These are phyloP conservation scores for Penicillium sp. DNA, from an alignment of 2,329 filamentous ascomycete genomes.

Conservation along the genomic window DNA sequence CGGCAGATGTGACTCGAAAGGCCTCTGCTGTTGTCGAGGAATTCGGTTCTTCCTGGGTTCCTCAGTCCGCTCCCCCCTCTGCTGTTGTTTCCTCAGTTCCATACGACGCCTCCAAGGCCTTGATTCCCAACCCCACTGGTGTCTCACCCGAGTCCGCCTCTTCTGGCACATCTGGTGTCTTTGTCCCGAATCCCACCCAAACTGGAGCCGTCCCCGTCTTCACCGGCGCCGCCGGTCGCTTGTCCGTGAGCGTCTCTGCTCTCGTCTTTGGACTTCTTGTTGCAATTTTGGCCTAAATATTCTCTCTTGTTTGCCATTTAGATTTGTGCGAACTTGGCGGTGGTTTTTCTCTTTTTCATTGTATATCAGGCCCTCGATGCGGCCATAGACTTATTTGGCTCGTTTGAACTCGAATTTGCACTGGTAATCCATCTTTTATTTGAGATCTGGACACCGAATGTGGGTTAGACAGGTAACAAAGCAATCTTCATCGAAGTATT, in stretches of 20 bases:
- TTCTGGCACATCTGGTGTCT: not conserved
- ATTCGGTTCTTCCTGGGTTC: not conserved
- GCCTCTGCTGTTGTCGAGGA: not conserved
- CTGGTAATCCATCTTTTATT: too few species aligned
- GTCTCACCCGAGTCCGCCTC: not conserved
- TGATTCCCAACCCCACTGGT: not conserved
- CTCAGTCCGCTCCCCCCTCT: not conserved
- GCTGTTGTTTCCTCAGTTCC: conserved; percentile 1
- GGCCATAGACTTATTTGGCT: not conserved
- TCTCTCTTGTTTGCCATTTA: not conserved
- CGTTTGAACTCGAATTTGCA: too few species aligned
- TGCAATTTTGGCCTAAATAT: not conserved
- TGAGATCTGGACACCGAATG: not conserved
- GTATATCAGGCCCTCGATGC: conserved; percentile 1
- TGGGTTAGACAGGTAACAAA: conserved; percentile 3
- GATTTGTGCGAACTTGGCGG: not conserved
- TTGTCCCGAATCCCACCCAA: not conserved
- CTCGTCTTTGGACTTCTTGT: not conserved
- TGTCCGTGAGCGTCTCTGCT: not conserved
- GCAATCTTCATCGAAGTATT: not conserved
- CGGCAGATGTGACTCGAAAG: not conserved
- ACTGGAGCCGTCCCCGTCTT: conserved; percentile 2
- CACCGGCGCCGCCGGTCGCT: not conserved
- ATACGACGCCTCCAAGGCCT: conserved; percentile 1
- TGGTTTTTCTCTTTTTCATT: not conserved